Conservation (phyloP, 78 protist genomes). For the Thecamonas trahens region DNA sequence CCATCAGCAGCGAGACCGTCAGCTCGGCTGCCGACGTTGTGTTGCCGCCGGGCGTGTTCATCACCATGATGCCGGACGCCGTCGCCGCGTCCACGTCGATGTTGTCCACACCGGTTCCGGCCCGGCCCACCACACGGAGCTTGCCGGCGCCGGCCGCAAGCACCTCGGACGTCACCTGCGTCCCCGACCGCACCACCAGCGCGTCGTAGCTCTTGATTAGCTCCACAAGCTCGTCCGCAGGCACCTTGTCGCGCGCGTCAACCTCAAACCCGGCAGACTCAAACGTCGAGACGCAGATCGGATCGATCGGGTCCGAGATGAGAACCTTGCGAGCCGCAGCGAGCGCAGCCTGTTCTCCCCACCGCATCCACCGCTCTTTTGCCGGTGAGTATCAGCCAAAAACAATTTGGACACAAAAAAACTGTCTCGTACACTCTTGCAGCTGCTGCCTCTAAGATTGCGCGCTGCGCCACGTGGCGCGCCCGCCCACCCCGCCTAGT, state of each 20-base stretch:
- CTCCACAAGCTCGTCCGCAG: conserved; percentile 11
- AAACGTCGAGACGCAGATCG: conserved; percentile 12
- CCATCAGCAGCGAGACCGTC: not conserved
- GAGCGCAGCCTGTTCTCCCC: too few species aligned
- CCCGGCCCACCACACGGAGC: conserved; percentile 26
- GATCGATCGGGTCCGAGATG: conserved; percentile 16
- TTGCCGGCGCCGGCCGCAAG: conserved; percentile 6
- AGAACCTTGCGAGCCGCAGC: too few species aligned
- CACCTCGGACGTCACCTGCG: conserved; percentile 15
- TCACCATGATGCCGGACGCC: conserved; percentile 4
- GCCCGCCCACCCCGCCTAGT: too few species aligned
- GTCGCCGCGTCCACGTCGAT: conserved; percentile 29
- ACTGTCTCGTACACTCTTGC: too few species aligned
- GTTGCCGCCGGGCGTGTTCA: conserved; percentile 40
- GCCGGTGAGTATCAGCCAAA: too few species aligned
- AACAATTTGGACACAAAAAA: too few species aligned
- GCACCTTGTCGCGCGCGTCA: conserved; percentile 8
- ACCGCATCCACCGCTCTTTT: too few species aligned
- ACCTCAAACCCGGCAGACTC: conserved; percentile 14
- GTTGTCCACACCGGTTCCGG: conserved; percentile 55
- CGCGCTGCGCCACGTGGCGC: too few species aligned
- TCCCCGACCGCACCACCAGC: conserved; percentile 31
- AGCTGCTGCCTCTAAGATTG: too few species aligned
- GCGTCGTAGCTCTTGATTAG: conserved; percentile 32
- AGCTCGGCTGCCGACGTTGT: conserved; percentile 40